Percentiles rank a stretch among this genome's conserved stretches.
These are phyloP conservation scores for Coemansia sp. DNA, from an alignment of 192 early-diverging fungal genomes.

Conservation along the genomic window DNA sequence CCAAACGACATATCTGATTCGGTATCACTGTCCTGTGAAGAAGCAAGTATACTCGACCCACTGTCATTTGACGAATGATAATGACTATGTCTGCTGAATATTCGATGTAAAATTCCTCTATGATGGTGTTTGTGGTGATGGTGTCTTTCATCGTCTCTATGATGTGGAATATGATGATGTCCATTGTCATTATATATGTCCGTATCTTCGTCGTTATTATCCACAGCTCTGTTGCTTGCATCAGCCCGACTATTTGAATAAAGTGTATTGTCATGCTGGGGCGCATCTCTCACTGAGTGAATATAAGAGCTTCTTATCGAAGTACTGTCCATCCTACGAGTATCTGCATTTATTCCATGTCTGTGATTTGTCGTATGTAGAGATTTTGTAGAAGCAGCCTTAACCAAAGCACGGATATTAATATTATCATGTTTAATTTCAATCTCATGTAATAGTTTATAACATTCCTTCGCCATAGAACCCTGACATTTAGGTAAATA, in stretches of 20 bases:
- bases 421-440: conserved; percentile 14
- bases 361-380: not conserved
- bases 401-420: conserved; percentile 14
- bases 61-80: not conserved
- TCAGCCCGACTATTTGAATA: not conserved
- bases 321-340: not conserved
- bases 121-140: not conserved
- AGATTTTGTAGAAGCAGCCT: not conserved
- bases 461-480: conserved; percentile 30
- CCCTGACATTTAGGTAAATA: conserved; percentile 25
- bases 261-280: not conserved
- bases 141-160: not conserved
- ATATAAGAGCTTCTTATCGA: not conserved
- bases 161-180: not conserved
- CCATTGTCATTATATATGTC: not conserved
- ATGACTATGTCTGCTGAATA: not conserved
- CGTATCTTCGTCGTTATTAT: not conserved
- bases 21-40: not conserved
- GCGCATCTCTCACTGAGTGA: not conserved
- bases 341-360: not conserved
- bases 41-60: conserved; percentile 4
- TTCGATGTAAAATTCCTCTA: conserved; percentile 1
- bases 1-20: not conserved
- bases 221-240: not conserved
- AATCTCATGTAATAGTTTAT: conserved; percentile 25